Evolutionary conservation across 768 basidiomycete genomes (phyloP).

Genomic region (Gyrodon lividus): DNA sequence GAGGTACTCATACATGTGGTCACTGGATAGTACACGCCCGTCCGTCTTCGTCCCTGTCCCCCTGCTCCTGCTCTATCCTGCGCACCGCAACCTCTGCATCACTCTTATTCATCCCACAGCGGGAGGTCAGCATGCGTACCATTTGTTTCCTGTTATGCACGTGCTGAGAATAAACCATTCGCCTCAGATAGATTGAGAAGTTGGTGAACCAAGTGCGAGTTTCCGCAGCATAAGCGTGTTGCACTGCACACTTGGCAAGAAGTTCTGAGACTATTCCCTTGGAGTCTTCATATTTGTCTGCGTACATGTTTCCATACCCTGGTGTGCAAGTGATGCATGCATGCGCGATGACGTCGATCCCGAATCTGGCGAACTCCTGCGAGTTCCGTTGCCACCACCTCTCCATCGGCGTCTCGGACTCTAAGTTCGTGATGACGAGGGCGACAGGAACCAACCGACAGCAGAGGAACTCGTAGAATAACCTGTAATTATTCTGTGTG

Average conservation of each 20-base stretch:
- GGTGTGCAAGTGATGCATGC: constrained; percentile 33
- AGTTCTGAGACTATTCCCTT: constrained; percentile 25
- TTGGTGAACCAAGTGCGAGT: constrained; percentile 25
- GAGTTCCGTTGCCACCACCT: constrained; percentile 34
- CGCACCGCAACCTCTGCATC: constrained; percentile 20
- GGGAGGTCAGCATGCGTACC: constrained; percentile 22
- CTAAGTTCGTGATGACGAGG: constrained; percentile 41
- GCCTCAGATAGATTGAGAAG: constrained; percentile 24
- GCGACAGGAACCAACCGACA: constrained; percentile 36
- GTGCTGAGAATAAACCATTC: constrained; percentile 21
- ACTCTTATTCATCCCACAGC: constrained; percentile 24
- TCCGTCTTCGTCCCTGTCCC: neutral
- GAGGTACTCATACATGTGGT: constrained; percentile 1
- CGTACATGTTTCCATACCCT: constrained; percentile 31
- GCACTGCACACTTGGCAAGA: constrained; percentile 21
- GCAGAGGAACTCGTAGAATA: constrained; percentile 41
- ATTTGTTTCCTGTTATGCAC: constrained; percentile 23
- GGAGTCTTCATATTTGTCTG: constrained; percentile 38
- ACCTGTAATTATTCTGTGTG: constrained; percentile 35
- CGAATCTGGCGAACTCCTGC: constrained; percentile 20
- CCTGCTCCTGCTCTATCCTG: constrained; percentile 17
- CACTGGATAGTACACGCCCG: constrained; percentile 20
- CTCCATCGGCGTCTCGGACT: constrained; percentile 33
- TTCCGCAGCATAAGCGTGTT: constrained; percentile 19
- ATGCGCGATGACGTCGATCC: constrained; percentile 24